Evolutionary conservation across 2,329 filamentous ascomycete genomes (phyloP), one percentile per base, ranked within the genome.

Genomic region (Hortaea werneckii): DNA sequence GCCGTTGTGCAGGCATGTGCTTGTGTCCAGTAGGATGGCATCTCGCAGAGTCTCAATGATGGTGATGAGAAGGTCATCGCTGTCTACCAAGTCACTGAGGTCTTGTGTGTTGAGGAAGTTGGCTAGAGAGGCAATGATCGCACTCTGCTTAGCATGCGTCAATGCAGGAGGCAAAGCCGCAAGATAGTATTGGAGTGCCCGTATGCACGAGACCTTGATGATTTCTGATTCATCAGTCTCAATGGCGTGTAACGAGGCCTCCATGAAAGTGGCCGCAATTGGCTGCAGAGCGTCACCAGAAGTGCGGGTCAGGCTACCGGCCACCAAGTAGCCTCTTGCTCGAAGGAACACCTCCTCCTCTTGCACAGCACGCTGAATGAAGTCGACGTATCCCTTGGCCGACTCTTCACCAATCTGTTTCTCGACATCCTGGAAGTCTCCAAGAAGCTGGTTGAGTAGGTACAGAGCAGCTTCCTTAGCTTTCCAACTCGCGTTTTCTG

Each of bases 191-290:
- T 95, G 87, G 32, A 95, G 68, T 1, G 87, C 83, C 62, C 90
- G 89, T 58, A 96, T 84, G 59, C 87, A 94, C 13, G 90, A 82
- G 12, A 95, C 89, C 64, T 92, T 87, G 38, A 96, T 90, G 32
- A 96, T 80, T 63, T 95, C 89, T 0, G 86, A 85, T 13, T 80
- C 72, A 53, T 95, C 89, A 32, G 73, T 72, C 7, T 79, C 80
- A 53, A 95, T 85, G 6, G 83, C 82, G 42, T 83, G 78, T 43
- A 96, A 76, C 1, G 85, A 83, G 30, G 76, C 78, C 56, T 88
- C 80, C 54, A 89, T 73, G 47, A 90, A 75, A 5, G 72, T 75
- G 10, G 75, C 71, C 5, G 83, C 81, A 1, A 79, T 61, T 29
- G 65, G 62, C 45, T 67, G 67, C 40, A 80, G 72, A 7, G 70